These are phyloP conservation scores for Pythium pyrilobum DNA, from an alignment of 352 stramenopile species.

Conservation along the genomic window DNA sequence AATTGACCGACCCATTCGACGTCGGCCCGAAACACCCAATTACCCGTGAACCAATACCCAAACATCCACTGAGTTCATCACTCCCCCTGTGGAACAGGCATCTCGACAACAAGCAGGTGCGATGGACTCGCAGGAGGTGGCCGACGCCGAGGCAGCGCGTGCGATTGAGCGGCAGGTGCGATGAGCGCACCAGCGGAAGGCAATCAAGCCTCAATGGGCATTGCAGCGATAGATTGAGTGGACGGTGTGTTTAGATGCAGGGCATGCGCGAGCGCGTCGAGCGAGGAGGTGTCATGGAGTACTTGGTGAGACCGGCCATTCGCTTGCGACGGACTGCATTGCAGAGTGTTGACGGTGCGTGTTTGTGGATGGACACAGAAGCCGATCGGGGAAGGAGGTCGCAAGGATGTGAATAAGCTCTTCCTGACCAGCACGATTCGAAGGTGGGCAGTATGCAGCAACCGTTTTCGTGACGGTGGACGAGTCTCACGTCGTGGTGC, in stretches of 20 bases:
- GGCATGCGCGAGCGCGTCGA: constrained; percentile 27
- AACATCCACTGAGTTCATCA: neutral
- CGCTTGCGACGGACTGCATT: neutral
- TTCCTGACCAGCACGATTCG: constrained; percentile 62
- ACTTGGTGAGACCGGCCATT: constrained; percentile 25
- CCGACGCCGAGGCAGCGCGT: constrained; percentile 7
- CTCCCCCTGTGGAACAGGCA: neutral
- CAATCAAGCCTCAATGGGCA: no score
- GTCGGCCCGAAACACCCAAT: neutral
- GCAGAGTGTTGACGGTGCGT: constrained; percentile 8
- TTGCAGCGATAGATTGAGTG: neutral
- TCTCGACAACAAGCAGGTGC: no score
- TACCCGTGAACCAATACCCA: neutral
- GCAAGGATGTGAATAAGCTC: constrained; percentile 64
- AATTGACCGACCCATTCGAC: neutral
- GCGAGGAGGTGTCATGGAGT: constrained; percentile 41
- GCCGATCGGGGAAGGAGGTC: constrained; percentile 9
- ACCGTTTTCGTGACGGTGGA: no score
- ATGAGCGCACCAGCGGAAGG: neutral
- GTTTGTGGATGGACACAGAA: constrained; percentile 3
- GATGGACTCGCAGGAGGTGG: neutral
- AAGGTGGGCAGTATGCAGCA: constrained; percentile 33
- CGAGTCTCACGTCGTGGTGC: no score
- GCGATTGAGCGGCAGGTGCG: constrained; percentile 17
- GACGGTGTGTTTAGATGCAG: constrained; percentile 22